Evolutionary conservation across 805 yeast species (phyloP).

Genomic region (Blastobotrys terrestris): DNA sequence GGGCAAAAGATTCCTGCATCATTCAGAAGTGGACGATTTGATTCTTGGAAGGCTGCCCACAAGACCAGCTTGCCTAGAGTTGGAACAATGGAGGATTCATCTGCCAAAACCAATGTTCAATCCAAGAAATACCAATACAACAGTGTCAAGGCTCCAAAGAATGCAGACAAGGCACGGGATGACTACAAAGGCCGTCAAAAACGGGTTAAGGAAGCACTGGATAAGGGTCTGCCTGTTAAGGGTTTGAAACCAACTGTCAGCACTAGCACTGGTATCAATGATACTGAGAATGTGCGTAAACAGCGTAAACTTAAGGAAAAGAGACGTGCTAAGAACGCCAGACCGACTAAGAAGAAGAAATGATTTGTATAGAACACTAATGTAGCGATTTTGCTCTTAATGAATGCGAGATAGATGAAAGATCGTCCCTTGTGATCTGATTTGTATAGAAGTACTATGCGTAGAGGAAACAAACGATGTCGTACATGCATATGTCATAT

Average conservation of each 20-base stretch:
- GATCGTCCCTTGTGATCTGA: too few species aligned
- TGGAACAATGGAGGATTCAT: slow-evolving; percentile 46
- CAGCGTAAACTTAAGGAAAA: slow-evolving; percentile 63
- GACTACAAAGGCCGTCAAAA: slow-evolving; percentile 77
- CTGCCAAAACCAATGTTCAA: slow-evolving; percentile 24
- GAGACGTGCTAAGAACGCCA: slow-evolving; percentile 75
- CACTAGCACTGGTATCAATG: slow-evolving; percentile 48
- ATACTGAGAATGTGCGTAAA: slow-evolving; percentile 74
- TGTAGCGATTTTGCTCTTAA: too few species aligned
- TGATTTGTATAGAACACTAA: not conserved
- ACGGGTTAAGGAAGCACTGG: slow-evolving; percentile 74
- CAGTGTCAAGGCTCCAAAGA: slow-evolving; percentile 69
- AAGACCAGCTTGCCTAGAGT: slow-evolving; percentile 42
- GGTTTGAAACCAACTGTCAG: slow-evolving; percentile 33
- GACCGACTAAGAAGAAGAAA: slow-evolving; percentile 41
- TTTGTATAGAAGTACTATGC: too few species aligned
- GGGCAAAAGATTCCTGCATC: slow-evolving; percentile 92
- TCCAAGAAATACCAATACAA: slow-evolving; percentile 61
- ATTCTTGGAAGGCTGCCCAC: slow-evolving; percentile 80
- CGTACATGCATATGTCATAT: too few species aligned
- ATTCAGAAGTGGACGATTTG: slow-evolving; percentile 84
- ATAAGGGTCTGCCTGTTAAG: slow-evolving; percentile 64
- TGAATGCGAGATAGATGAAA: too few species aligned
- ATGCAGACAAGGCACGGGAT: slow-evolving; percentile 88
- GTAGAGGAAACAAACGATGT: too few species aligned